Evolutionary conservation across 495 filamentous ascomycete genomes (phyloP), one percentile per base, ranked within the genome.

Genomic region (Jackrogersella multiformis): DNA sequence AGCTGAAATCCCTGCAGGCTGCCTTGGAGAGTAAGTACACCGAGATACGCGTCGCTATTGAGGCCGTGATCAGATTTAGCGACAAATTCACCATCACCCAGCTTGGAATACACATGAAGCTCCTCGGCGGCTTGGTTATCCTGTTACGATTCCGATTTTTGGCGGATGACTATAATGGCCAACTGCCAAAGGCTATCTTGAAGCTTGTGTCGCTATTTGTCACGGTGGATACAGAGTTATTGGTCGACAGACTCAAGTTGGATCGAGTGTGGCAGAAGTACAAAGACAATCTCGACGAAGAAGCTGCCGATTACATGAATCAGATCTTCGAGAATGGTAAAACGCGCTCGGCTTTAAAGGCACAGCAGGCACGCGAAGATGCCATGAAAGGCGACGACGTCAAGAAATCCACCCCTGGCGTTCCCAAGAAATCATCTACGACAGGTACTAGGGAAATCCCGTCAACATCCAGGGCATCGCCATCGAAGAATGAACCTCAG

Each of bases 91-190:
- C 52, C 5, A 21, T 70, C 4, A 53, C 51, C 2, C 67, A 65
- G 16, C 44, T 70, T 12, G 79, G 77, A 26, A 65, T 66, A 51
- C 77, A 79, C 36, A 67, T 72, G 20, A 79, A 76, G 60, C 60
- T 84, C 54, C 71, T 80, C 45, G 71, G 80, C 80, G 85, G 76
- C 56, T 86, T 82, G 79, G 86, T 63, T 78, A 90, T 80, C 81
- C 87, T 80, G 69, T 74, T 96, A 32, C 80, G 86, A 21, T 85
- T 90, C 64, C 86, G 90, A 4, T 85, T 88, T 58, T 87, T 88
- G 65, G 81, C 85, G 5, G 81, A 85, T 21, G 91, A 94, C 65
- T 85, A 84, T 63, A 84, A 87, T 62, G 87, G 89, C 0, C 75
- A 80, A 26, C 74, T 95, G 16, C 80, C 87, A 6, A 80, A 86